Conservation (phyloP, 805 yeast species). For the Hyphopichia homilentoma region DNA sequence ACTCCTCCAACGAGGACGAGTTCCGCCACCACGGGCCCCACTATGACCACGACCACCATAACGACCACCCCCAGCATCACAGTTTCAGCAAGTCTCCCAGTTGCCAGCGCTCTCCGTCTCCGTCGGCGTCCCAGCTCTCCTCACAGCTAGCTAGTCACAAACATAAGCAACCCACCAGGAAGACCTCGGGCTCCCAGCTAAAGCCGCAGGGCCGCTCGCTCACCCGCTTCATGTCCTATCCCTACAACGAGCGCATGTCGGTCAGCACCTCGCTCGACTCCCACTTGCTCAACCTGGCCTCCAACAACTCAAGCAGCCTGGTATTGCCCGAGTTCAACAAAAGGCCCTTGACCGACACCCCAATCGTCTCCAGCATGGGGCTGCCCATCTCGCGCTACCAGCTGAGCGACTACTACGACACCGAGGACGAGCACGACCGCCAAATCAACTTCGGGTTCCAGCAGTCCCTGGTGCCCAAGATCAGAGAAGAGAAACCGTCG, state of each 20-base stretch:
- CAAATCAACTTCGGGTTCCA: too few relatives aligned
- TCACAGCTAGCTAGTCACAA: too few relatives aligned
- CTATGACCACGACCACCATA: neutral
- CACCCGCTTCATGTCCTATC: slow-evolving; percentile 11
- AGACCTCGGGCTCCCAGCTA: neutral
- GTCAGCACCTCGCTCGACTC: slow-evolving; percentile 12
- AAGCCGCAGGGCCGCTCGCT: neutral
- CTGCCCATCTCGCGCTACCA: slow-evolving; percentile 45
- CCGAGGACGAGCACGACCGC: slow-evolving; percentile 11
- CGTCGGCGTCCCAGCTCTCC: neutral
- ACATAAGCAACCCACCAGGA: too few relatives aligned
- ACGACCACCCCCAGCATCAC: neutral
- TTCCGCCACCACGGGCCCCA: neutral
- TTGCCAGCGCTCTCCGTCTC: neutral
- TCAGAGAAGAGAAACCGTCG: slow-evolving; percentile 10
- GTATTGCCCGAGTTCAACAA: slow-evolving; percentile 58
- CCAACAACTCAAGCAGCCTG: slow-evolving; percentile 4
- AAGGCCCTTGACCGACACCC: slow-evolving; percentile 74
- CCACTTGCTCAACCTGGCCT: slow-evolving; percentile 7
- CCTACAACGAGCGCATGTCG: slow-evolving; percentile 10
- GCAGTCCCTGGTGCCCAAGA: neutral
- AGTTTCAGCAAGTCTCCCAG: neutral
- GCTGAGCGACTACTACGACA: slow-evolving; percentile 29
- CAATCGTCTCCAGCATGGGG: slow-evolving; percentile 52
- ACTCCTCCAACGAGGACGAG: slow-evolving; percentile 6